phyloP scores from a whole-genome alignment of 257 asterid species.

The Apocynum venetum region DNA sequence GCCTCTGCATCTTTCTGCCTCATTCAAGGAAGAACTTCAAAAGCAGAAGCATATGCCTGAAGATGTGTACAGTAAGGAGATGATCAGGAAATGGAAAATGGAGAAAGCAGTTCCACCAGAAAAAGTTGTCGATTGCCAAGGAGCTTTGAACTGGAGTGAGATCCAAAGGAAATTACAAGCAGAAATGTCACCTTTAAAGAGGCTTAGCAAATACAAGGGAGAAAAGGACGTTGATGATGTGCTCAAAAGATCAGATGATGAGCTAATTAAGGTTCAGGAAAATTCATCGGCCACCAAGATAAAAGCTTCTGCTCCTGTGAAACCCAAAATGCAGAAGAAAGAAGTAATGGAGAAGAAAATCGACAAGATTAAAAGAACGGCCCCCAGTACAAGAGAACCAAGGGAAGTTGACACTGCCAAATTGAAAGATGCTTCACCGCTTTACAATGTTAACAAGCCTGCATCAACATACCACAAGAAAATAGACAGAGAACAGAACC shows the following conservation, averaged over 20 bases:
- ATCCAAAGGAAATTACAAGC: conserved; percentile 10
- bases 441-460: conserved; percentile 18
- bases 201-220: conserved; percentile 17
- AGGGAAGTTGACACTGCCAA: conserved; percentile 19
- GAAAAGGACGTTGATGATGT: conserved; percentile 20
- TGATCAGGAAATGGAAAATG: conserved; percentile 21
- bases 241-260: conserved; percentile 19
- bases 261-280: conserved; percentile 20
- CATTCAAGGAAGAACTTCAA: conserved; percentile 11
- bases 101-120: conserved; percentile 27
- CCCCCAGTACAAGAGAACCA: conserved; percentile 27
- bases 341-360: conserved; percentile 28
- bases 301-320: conserved; percentile 26
- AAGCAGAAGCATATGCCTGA: conserved; percentile 13
- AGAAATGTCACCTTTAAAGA: conserved; percentile 24
- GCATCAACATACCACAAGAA: conserved; percentile 22
- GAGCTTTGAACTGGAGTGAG: conserved; percentile 20
- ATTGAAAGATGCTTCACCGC: conserved; percentile 21
- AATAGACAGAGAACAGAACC: conserved; percentile 30
- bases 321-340: conserved; percentile 35
- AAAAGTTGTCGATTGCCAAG: conserved; percentile 10
- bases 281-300: conserved; percentile 22
- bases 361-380: conserved; percentile 22
- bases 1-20: conserved; percentile 33
- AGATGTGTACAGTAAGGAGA: conserved; percentile 21